Evolutionary conservation across 176 grass and related monocot species (phyloP).

Genomic region (Oryza nivara): DNA sequence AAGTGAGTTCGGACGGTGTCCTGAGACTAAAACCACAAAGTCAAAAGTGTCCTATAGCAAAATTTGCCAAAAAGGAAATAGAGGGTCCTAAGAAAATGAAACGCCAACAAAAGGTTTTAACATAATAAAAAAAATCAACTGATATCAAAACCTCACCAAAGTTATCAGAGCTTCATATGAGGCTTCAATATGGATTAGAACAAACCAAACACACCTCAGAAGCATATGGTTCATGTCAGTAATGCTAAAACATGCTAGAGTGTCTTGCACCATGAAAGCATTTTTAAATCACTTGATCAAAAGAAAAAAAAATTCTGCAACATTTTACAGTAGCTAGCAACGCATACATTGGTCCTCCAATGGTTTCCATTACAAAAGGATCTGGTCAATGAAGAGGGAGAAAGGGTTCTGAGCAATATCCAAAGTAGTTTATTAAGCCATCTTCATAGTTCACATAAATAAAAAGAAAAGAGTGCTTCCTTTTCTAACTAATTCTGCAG

Average conservation of each 20-base stretch:
- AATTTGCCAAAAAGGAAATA: neutral
- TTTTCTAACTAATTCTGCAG: constrained; percentile 24
- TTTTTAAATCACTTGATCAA: neutral
- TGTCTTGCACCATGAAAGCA: neutral
- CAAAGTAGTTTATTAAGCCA: constrained; percentile 16
- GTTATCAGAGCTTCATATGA: neutral
- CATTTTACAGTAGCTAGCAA: neutral
- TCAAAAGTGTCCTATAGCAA: neutral
- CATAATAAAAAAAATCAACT: neutral
- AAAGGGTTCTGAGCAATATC: constrained; percentile 3
- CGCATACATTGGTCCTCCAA: neutral
- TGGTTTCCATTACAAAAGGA: constrained; percentile 22
- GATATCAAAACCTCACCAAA: neutral
- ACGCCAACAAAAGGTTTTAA: neutral
- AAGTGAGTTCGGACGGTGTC: no score
- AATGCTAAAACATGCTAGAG: neutral
- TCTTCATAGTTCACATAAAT: constrained; percentile 33
- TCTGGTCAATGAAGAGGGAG: neutral
- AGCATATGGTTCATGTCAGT: neutral
- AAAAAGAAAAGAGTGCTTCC: constrained; percentile 16
- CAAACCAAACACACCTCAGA: neutral
- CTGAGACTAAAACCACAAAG: no score
- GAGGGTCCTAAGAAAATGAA: neutral
- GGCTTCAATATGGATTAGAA: neutral
- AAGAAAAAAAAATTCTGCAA: neutral